Evolutionary conservation across 139 green algal genomes (phyloP), one percentile per base, ranked within the genome.

Genomic region (Mychonastes homosphaera): DNA sequence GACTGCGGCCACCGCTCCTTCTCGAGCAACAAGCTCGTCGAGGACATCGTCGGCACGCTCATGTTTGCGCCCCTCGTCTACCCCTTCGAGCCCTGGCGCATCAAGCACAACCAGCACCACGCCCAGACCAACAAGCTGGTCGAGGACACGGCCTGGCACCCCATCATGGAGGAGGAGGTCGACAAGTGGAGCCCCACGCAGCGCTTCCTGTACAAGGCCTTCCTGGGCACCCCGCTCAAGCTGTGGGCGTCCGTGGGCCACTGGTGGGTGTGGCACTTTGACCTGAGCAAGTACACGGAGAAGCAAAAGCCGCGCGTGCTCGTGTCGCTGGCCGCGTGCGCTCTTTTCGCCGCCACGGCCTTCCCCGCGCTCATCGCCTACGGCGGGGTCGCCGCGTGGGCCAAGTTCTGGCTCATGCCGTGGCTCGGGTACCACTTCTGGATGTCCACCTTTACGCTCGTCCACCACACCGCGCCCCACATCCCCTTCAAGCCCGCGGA

Each of bases 91-190:
- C 88, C 90, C 39, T 98, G 91, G 91, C 74, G 91, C 47, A 93
- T 98, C 77, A 98, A 98, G 88, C 91, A 98, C 88, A 94, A 97
- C 84, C 73, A 87, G 58, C 91, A 98, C 83, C 91, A 98, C 71
- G 88, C 91, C 3, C 80, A 95, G 79, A 98, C 91, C 52, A 98
- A 98, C 89, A 98, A 95, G 87, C 67, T 96, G 57, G 81, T 87
- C 53, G 88, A 96, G 71, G 88, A 96, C 81, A 95, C 88, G 0
- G 88, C 89, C 0, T 96, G 89, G 89, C 86, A 95, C 72, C 89
- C 89, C 1, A 66, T 94, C n/a, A 65, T 65, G 35, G 69, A 75
- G 57, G 64, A 70, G 18, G 70, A 87, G 44, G 61, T 84, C 48
- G 69, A 68, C 3, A 67, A 76, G 44, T 75, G 62, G 67, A 48